phyloP scores from a whole-genome alignment of 768 basidiomycete species.

The Grammothele lineata region DNA sequence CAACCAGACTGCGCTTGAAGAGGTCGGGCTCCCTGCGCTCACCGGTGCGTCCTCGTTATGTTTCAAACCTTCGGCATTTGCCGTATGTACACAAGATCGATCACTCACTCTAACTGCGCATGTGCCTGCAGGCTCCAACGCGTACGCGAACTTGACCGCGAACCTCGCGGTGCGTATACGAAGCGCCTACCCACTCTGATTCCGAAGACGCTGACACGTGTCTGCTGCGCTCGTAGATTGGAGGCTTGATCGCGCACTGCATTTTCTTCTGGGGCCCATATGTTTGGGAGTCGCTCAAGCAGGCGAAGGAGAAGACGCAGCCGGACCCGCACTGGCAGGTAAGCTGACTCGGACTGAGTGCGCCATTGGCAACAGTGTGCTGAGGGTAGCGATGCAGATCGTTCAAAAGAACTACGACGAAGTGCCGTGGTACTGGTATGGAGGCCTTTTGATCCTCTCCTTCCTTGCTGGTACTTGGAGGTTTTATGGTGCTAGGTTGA shows the following conservation, averaged over 20 bases:
- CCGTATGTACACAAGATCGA: too few species aligned
- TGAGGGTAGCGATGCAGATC: too few species aligned
- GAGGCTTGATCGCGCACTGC: slow-evolving; percentile 57
- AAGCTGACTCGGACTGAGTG: too few species aligned
- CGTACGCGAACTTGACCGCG: slow-evolving; percentile 43
- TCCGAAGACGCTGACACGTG: too few species aligned
- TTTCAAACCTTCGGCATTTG: background rate
- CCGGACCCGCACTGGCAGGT: slow-evolving; percentile 57
- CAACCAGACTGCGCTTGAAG: slow-evolving; percentile 49
- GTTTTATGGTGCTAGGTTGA: too few species aligned
- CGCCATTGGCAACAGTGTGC: too few species aligned
- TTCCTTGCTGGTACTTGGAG: slow-evolving; percentile 55
- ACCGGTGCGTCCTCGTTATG: slow-evolving; percentile 18
- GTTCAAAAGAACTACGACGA: slow-evolving; percentile 57
- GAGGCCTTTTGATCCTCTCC: slow-evolving; percentile 42
- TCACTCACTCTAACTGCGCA: too few species aligned
- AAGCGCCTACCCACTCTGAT: too few species aligned
- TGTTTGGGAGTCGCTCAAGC: slow-evolving; percentile 45
- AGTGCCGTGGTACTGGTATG: slow-evolving; percentile 61
- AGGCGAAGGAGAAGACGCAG: slow-evolving; percentile 40
- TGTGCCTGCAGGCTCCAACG: slow-evolving; percentile 48
- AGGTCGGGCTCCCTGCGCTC: slow-evolving; percentile 37
- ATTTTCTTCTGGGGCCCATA: slow-evolving; percentile 56
- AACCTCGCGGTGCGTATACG: slow-evolving; percentile 49
- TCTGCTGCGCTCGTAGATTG: slow-evolving; percentile 40